Percentiles rank a stretch among this genome's conserved stretches.
Evolutionary conservation across 2,329 filamentous ascomycete species (phyloP).

Genomic region (Helotiales sp.): DNA sequence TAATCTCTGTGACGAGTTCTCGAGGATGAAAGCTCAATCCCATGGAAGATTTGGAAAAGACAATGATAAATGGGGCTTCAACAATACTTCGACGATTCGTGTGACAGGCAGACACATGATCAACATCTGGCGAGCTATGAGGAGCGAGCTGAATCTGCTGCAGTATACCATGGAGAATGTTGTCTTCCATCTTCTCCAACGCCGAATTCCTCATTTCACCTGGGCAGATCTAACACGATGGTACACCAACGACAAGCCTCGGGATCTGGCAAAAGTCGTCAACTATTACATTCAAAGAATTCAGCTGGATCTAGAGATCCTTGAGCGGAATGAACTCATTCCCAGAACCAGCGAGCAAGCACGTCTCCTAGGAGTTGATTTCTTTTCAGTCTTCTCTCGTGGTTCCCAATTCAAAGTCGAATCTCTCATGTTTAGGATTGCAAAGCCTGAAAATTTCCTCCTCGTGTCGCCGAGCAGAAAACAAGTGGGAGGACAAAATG

Average conservation of each 20-base stretch:
- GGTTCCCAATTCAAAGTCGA: constrained; percentile 99
- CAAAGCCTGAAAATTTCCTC: constrained; percentile 93
- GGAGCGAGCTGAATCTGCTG: constrained; percentile 83
- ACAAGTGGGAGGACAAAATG: constrained; percentile 92
- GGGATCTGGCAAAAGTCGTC: constrained; percentile 72
- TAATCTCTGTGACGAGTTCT: constrained; percentile 88
- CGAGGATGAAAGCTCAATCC: constrained; percentile 80
- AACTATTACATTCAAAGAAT: constrained; percentile 76
- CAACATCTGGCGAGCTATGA: constrained; percentile 96
- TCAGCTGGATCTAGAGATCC: constrained; percentile 82
- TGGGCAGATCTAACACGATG: constrained; percentile 78
- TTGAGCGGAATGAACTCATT: constrained; percentile 87
- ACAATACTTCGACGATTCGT: constrained; percentile 85
- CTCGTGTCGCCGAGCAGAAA: constrained; percentile 86
- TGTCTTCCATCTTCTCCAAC: constrained; percentile 84
- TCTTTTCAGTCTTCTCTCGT: constrained; percentile 92
- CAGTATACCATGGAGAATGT: constrained; percentile 98
- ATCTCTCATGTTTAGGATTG: constrained; percentile 97
- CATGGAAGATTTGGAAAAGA: constrained; percentile 85
- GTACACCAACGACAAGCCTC: constrained; percentile 69
- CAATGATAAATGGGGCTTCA: constrained; percentile 89
- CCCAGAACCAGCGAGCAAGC: constrained; percentile 92
- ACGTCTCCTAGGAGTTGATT: constrained; percentile 88
- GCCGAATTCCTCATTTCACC: constrained; percentile 83
- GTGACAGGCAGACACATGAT: constrained; percentile 96